These are phyloP conservation scores for Neodidymelliopsis sp. DNA, from an alignment of 2,329 filamentous ascomycete species.

Conservation along the genomic window DNA sequence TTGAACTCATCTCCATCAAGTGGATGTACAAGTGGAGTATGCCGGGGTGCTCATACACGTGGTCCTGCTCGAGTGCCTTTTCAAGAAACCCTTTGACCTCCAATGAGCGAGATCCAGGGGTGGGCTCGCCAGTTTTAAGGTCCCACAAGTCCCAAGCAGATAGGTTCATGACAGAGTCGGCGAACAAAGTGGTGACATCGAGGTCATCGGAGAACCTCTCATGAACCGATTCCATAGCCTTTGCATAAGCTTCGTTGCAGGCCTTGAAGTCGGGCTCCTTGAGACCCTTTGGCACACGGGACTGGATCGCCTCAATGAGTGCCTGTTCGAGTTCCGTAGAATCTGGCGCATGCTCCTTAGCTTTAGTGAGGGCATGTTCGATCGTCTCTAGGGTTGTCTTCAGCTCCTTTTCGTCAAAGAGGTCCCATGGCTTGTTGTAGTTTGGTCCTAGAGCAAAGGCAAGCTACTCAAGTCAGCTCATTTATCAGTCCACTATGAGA, in stretches of 20 bases:
- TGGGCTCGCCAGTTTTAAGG: slow-evolving; percentile 64
- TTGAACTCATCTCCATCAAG: slow-evolving; percentile 77
- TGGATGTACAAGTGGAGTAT: slow-evolving; percentile 79
- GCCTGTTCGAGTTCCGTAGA: slow-evolving; percentile 65
- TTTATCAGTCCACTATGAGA: background rate
- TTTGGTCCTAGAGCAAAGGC: slow-evolving; percentile 78
- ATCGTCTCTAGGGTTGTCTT: slow-evolving; percentile 59
- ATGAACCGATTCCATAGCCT: slow-evolving; percentile 67
- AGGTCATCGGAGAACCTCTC: slow-evolving; percentile 62
- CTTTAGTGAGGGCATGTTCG: slow-evolving; percentile 56
- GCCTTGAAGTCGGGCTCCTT: slow-evolving; percentile 57
- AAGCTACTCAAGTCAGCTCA: slow-evolving; percentile 47
- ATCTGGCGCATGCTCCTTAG: slow-evolving; percentile 47
- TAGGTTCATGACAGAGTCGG: slow-evolving; percentile 71
- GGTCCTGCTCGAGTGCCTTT: slow-evolving; percentile 59
- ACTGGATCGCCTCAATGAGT: slow-evolving; percentile 67
- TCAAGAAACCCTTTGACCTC: slow-evolving; percentile 68
- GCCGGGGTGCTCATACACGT: slow-evolving; percentile 68
- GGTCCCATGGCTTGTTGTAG: slow-evolving; percentile 80
- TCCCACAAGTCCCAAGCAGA: slow-evolving; percentile 73
- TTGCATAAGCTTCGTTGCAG: slow-evolving; percentile 67
- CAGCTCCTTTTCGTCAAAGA: slow-evolving; percentile 70
- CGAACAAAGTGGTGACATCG: slow-evolving; percentile 70
- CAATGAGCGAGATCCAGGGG: slow-evolving; percentile 61
- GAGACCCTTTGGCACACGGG: slow-evolving; percentile 52